Conservation (phyloP, 768 basidiomycete species). For the Auricularia cornea region DNA sequence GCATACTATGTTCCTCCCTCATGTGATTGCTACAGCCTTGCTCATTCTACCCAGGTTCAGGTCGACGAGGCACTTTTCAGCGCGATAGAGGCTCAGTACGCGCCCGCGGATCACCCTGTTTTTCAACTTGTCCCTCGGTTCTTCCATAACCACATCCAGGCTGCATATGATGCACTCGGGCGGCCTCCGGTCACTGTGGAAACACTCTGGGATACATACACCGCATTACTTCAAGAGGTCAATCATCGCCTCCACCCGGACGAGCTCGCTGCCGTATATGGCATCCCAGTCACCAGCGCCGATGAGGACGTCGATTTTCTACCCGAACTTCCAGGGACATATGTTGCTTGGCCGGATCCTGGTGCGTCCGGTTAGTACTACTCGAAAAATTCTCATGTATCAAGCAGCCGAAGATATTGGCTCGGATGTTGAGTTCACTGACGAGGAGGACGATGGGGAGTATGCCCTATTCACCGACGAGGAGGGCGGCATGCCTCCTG, state of each 20-base stretch:
- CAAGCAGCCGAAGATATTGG: background rate
- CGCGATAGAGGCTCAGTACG: constrained; percentile 20
- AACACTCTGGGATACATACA: constrained; percentile 17
- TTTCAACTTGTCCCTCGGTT: constrained; percentile 27
- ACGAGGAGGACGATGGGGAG: background rate
- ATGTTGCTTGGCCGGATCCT: background rate
- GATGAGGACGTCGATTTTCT: background rate
- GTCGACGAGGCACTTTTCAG: constrained; percentile 11
- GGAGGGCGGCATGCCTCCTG: no score
- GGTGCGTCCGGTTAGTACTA: background rate
- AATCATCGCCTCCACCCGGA: background rate
- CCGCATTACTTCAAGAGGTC: background rate
- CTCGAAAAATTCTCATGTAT: background rate
- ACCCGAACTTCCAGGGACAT: background rate
- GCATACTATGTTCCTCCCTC: constrained; percentile 18
- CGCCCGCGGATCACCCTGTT: constrained; percentile 24
- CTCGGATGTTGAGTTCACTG: background rate
- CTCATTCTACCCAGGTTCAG: constrained; percentile 10
- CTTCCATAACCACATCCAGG: constrained; percentile 17
- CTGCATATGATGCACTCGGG: constrained; percentile 16
- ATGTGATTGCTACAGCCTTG: background rate
- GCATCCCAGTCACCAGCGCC: background rate
- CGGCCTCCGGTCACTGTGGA: constrained; percentile 14
- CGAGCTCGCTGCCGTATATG: background rate
- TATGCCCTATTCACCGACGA: no score